These are phyloP conservation scores for Zhuliangozyma blackwelliae DNA, from an alignment of 1,139 yeast genomes.

Conservation along the genomic window DNA sequence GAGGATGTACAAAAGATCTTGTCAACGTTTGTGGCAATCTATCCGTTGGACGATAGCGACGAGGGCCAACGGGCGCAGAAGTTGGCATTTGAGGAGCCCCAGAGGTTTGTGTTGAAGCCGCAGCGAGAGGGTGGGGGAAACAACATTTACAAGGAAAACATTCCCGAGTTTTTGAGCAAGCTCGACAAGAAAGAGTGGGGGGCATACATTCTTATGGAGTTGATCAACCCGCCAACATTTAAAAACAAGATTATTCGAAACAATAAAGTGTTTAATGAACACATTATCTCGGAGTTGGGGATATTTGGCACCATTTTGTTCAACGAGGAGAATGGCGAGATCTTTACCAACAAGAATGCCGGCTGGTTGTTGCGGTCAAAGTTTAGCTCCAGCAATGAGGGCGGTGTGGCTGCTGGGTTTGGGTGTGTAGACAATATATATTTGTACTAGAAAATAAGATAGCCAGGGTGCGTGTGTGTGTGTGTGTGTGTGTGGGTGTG, in stretches of 20 bases:
- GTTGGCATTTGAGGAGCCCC: slow-evolving; percentile 65
- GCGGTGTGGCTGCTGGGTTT: slow-evolving; percentile 98
- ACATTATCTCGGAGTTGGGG: slow-evolving; percentile 85
- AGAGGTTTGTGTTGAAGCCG: slow-evolving; percentile 80
- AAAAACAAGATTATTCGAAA: slow-evolving; percentile 69
- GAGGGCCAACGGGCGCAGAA: slow-evolving; percentile 62
- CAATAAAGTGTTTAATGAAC: slow-evolving; percentile 57
- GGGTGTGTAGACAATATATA: slow-evolving; percentile 87
- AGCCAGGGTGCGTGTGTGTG: neutral
- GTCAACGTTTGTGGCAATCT: slow-evolving; percentile 76
- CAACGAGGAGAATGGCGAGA: slow-evolving; percentile 55
- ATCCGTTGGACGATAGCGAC: slow-evolving; percentile 73
- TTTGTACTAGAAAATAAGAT: slow-evolving; percentile 22
- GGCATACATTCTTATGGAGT: slow-evolving; percentile 90
- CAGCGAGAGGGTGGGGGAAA: slow-evolving; percentile 98
- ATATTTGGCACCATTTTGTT: slow-evolving; percentile 81
- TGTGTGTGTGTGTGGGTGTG: too few species aligned
- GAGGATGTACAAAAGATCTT: slow-evolving; percentile 28
- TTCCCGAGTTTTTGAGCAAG: slow-evolving; percentile 63
- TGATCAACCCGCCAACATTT: slow-evolving; percentile 70
- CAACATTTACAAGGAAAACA: slow-evolving; percentile 79
- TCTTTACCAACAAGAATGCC: slow-evolving; percentile 59
- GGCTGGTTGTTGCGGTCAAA: slow-evolving; percentile 91
- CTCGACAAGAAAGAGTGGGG: slow-evolving; percentile 77
- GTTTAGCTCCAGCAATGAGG: slow-evolving; percentile 83